Evolutionary conservation across 1,284 basidiomycete genomes (phyloP), one percentile per base, ranked within the genome.

Genomic region (Trichosporon sp.): DNA sequence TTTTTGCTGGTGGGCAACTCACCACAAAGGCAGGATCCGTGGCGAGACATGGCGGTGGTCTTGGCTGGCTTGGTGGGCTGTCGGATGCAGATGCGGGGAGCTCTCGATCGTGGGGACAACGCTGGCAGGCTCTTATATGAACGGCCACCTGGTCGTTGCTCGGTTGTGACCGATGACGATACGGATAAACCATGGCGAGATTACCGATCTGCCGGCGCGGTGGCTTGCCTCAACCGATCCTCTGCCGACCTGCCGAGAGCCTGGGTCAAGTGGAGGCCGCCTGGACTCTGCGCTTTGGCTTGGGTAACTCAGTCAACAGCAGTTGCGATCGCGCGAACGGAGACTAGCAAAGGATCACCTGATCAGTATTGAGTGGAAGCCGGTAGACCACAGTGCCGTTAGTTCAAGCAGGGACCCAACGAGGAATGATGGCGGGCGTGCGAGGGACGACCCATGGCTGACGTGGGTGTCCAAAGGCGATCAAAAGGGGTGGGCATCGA

Each of bases 1-100:
- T 8, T 54, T 4, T 2, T 2, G 21, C 6, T 26, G 51, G 14
- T 11, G 31, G 7, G 32, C 11, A 14, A 63, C 59, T 35, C 59
- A 63, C 59, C 59, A 16, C 59, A 63, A 7, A 63, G 59, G 59
- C 59, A 63, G 6, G 32, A 37, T 63, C 59, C 59, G 59, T 63
- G 59, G 59, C 59, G 59, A 37, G 59, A 2, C 59, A 63, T 63
- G 12, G 59, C n/a, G 59, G n/a, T n/a, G 59, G 32, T 6, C 3
- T 63, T 63, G 54, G 59, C 37, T 32, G 59, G 16, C 31, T 4
- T 14, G 32, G 32, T 63, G 59, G 31, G 32, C 59, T 26, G 31
- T n/a, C 32, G 59, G 59, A 35, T 35, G 59, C 59, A 63, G 31
- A 63, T 32, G 32, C 59, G 59, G 59, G 59, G 31, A 61, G 14